Evolutionary conservation across 805 yeast species (phyloP), one percentile per base, ranked within the genome.

Genomic region (Hanseniaspora occidentalis): DNA sequence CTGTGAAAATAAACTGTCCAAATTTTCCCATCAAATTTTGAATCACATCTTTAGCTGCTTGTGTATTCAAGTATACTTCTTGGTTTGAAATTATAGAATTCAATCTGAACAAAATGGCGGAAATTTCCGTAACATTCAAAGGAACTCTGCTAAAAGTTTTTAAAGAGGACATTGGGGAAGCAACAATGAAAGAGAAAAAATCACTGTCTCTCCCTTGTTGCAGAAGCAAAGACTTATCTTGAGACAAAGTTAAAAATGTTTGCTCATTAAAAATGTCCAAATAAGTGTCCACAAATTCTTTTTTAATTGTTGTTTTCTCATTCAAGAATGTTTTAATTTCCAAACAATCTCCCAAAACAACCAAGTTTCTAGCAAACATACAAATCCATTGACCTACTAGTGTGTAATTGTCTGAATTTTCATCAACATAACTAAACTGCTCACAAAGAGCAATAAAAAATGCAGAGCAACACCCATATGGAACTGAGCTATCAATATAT

Each of bases 401-500:
- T 5, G 52, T 50, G 16, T 50, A 52, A 9, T 48, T 43, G 1
- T 24, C 38, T 9, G 33, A 34, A 21, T 41, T 45, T 10, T 57
- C 60, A 4, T 66, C 61, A 9, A 74, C 68, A 52, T 69, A 83
- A 39, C 67, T 65, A 58, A 80, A 70, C 53, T 86, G 96, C 47
- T 86, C 96, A 35, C 75, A 56, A 3, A 79, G 48, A 0, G 79
- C 68, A 11, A 75, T 63, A 2, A 69, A 48, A 38, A 79, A 68
- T 0, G 85, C 83, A 43, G 85, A 76, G 11, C 75, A 50, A 22
- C 52, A 49, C 0, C 49, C 44, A n/a, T 51, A 50, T 1, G 47
- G 42, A 22, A 55, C 58, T 2, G 75, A 66, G 39, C 57, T 45
- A 53, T 89, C 96, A 40, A 84, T 70, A 50, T 86, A 89, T 53